These are phyloP conservation scores for Biscogniauxia marginata DNA, from an alignment of 2,329 filamentous ascomycete genomes.

Conservation along the genomic window DNA sequence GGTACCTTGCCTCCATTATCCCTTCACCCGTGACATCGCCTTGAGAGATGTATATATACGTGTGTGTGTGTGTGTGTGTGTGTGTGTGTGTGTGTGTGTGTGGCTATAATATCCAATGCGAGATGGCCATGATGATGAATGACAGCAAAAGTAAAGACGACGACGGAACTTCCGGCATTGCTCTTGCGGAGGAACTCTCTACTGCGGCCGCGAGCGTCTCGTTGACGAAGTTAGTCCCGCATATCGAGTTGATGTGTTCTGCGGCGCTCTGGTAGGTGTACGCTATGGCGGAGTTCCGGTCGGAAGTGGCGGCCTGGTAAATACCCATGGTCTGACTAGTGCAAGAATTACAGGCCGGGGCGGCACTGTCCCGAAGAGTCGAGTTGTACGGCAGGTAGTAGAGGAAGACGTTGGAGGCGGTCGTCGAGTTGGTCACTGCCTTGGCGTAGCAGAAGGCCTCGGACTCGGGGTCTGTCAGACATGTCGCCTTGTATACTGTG, in stretches of 20 bases:
- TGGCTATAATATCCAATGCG: conserved; percentile 24
- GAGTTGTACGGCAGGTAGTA: conserved; percentile 85
- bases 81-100: not conserved
- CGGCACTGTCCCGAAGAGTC: conserved; percentile 61
- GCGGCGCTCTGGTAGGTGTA: conserved; percentile 71
- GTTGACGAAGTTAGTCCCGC: conserved; percentile 59
- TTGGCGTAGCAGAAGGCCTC: conserved; percentile 78
- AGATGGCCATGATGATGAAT: conserved; percentile 22
- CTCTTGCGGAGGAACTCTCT: conserved; percentile 17
- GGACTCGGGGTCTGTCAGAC: conserved; percentile 65
- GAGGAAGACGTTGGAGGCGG: conserved; percentile 70
- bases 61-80: not conserved
- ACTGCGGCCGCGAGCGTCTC: conserved; percentile 44
- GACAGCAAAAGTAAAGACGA: conserved; percentile 23
- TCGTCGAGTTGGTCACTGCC: conserved; percentile 73
- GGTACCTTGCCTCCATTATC: not conserved
- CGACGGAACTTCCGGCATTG: conserved; percentile 17
- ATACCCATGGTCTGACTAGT: conserved; percentile 78
- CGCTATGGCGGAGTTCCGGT: conserved; percentile 65
- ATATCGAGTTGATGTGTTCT: conserved; percentile 66
- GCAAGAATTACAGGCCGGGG: conserved; percentile 75
- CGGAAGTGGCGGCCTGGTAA: conserved; percentile 67
- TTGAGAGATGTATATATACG: not conserved
- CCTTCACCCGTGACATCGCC: not conserved
- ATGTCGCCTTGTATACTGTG: conserved; percentile 76